Conservation (phyloP, 2,329 filamentous ascomycete species). For the Leptographium procerum region DNA sequence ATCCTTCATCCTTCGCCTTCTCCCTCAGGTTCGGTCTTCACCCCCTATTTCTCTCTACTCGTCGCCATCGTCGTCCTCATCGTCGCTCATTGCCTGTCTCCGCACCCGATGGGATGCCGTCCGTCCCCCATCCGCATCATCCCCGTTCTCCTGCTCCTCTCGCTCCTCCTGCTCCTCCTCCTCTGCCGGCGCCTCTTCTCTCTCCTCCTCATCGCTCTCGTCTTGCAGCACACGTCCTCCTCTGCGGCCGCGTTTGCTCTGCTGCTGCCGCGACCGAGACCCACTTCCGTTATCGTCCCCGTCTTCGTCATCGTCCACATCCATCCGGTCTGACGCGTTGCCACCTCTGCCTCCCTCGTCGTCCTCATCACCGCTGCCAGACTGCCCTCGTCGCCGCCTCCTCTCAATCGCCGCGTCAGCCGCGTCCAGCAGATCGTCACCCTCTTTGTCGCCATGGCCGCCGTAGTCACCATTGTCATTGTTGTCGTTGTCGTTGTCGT, state of each 20-base stretch:
- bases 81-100: slow-evolving; percentile 22
- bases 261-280: slow-evolving; percentile 8
- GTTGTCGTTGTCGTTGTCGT: slow-evolving; percentile 35
- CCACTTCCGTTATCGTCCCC: neutral
- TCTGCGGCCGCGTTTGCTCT: slow-evolving; percentile 7
- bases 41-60: neutral
- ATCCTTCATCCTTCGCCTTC: neutral
- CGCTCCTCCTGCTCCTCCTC: slow-evolving; percentile 19
- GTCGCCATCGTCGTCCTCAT: slow-evolving; percentile 17
- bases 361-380: slow-evolving; percentile 10
- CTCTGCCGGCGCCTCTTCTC: slow-evolving; percentile 8
- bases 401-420: slow-evolving; percentile 25
- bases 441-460: slow-evolving; percentile 29
- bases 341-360: slow-evolving; percentile 20
- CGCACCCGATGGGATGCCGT: slow-evolving; percentile 16
- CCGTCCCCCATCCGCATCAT: neutral
- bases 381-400: slow-evolving; percentile 14
- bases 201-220: slow-evolving; percentile 20
- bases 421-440: slow-evolving; percentile 15
- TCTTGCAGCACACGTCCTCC: slow-evolving; percentile 15
- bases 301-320: slow-evolving; percentile 28
- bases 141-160: slow-evolving; percentile 17
- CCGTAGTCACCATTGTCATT: slow-evolving; percentile 32
- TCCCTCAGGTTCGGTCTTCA: neutral
- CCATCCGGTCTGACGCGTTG: slow-evolving; percentile 37